Conservation (phyloP, 257 asterid genomes). For the Perilla frutescens region DNA sequence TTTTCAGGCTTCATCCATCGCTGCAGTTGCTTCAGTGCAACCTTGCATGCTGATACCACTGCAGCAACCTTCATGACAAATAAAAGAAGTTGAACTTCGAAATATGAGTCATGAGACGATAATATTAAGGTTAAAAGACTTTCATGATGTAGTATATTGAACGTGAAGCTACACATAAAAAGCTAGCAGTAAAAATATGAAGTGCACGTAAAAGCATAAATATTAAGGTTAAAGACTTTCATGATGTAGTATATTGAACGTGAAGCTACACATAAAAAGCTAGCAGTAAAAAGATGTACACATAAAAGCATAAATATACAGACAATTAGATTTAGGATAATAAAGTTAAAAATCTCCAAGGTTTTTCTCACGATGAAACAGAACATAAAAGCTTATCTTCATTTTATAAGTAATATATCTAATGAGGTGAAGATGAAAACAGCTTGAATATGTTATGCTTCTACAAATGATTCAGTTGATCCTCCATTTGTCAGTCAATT, state of each 20-base stretch:
- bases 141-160: not conserved
- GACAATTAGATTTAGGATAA: constrained; percentile 17
- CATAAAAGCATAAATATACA: not conserved
- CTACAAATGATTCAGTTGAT: not conserved
- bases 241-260: constrained; percentile 1
- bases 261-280: constrained; percentile 1
- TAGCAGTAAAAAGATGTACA: constrained; percentile 18
- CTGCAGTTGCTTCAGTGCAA: constrained; percentile 60
- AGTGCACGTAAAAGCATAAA: not conserved
- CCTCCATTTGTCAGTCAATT: not conserved
- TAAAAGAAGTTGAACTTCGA: not conserved
- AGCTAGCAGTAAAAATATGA: constrained; percentile 10
- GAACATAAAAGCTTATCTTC: constrained; percentile 8
- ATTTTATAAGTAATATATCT: not conserved
- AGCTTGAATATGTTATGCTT: not conserved
- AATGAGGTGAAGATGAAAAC: constrained; percentile 11
- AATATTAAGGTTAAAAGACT: not conserved
- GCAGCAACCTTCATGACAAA: constrained; percentile 52
- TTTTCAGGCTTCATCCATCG: constrained; percentile 90
- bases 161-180: constrained; percentile 2
- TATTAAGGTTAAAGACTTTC: not conserved
- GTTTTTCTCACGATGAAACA: constrained; percentile 3
- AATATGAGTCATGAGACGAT: not conserved
- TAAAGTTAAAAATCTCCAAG: not conserved
- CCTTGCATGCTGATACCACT: constrained; percentile 57